Base-by-base conservation (phyloP, 2,329 filamentous ascomycete genomes). In the Pseudovirgaria hyperparasitica region DNA sequence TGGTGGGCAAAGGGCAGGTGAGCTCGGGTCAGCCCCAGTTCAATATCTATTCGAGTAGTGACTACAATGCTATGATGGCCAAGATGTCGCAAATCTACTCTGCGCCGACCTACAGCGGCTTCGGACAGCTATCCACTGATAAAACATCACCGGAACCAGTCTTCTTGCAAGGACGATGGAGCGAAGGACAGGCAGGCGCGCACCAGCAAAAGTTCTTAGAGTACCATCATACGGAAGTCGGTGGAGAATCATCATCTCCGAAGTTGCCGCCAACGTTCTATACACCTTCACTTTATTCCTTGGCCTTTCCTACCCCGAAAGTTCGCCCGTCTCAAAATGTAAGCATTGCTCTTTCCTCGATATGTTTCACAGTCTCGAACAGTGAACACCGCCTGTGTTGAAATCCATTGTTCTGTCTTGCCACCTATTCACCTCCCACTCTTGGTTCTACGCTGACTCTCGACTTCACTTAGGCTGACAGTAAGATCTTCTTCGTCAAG, bases 301-400 rank as follows among this genome's bases (percentile, higher is more conserved):
- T 38, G 4, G 27, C 21, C 5, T 28, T 35, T 9, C 40, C 40
- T 29, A 33, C 30, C 6, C 30, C 38, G 17, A 40, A 37, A 10
- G 42, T 42, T 16, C 41, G 39, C 4, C 44, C 45, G 5, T 50
- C 45, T 4, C 38, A 37, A 6, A 50, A 52, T 34, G 49, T 53
- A 42, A 46, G 49, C 47, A 18, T 13, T 13, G 9, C n/a, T 10
- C 22, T n/a, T n/a, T n/a, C n/a, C n/a, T n/a, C n/a, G n/a, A n/a
- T n/a, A n/a, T n/a, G n/a, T n/a, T n/a, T n/a, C n/a, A n/a, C n/a
- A n/a, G n/a, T n/a, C n/a, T n/a, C n/a, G n/a, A n/a, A n/a, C n/a
- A n/a, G n/a, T n/a, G n/a, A n/a, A n/a, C n/a, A n/a, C n/a, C n/a
- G n/a, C n/a, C n/a, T n/a, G n/a, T n/a, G n/a, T n/a, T n/a, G n/a